Conservation (phyloP, 108 stramenopile species). For the Chaetoceros tenuissimus region DNA sequence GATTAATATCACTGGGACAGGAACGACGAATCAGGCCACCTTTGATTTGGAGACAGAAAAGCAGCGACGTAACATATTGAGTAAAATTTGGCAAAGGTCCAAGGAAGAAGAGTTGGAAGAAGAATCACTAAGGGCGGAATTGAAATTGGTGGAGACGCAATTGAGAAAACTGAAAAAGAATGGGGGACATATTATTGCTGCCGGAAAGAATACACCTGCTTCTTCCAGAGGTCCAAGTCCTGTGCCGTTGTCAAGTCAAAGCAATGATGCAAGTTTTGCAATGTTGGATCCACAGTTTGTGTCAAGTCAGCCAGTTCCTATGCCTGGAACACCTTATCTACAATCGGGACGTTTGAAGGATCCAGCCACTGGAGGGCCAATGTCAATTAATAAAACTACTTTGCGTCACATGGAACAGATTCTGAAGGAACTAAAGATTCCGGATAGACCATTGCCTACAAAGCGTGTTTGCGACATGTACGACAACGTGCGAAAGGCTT, state of each 20-base stretch:
- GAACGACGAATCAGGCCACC: slow-evolving; percentile 47
- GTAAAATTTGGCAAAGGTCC: slow-evolving; percentile 65
- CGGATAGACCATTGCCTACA: slow-evolving; percentile 54
- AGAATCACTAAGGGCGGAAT: slow-evolving; percentile 55
- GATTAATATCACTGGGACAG: slow-evolving; percentile 38
- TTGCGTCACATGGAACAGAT: slow-evolving; percentile 71
- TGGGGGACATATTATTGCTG: slow-evolving; percentile 59
- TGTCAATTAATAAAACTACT: slow-evolving; percentile 60
- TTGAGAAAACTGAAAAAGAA: slow-evolving; percentile 75
- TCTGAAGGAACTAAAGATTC: slow-evolving; percentile 57
- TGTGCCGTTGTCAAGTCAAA: slow-evolving; percentile 3
- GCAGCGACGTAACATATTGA: slow-evolving; percentile 58
- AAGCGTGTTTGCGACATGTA: slow-evolving; percentile 84
- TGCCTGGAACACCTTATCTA: slow-evolving; percentile 71
- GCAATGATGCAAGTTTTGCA: slow-evolving; percentile 11
- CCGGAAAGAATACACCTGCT: slow-evolving; percentile 8
- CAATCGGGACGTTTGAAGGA: slow-evolving; percentile 73
- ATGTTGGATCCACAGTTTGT: slow-evolving; percentile 35
- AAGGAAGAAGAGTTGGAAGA: slow-evolving; percentile 83
- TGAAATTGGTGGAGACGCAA: slow-evolving; percentile 67
- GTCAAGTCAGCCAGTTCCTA: slow-evolving; percentile 68
- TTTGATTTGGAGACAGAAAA: slow-evolving; percentile 73
- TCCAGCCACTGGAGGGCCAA: slow-evolving; percentile 57
- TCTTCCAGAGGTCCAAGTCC: slow-evolving; percentile 27
- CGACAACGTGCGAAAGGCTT: slow-evolving; percentile 73